Base-by-base conservation (phyloP, 805 yeast species). In the Gaillardinia entomophila region DNA sequence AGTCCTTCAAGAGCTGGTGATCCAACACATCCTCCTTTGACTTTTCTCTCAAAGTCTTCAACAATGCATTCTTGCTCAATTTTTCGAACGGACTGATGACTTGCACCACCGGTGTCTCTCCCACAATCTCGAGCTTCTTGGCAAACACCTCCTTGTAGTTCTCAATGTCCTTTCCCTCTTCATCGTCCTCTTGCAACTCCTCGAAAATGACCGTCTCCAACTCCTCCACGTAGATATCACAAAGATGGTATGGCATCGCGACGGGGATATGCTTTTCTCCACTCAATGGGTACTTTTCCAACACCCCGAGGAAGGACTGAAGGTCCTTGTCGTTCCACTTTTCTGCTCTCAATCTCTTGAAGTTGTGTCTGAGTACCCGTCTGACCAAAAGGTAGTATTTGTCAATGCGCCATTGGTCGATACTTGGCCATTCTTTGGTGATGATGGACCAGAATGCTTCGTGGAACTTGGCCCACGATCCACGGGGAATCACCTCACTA, bases 371-470 rank as follows among this genome's bases (percentile, higher is more conserved):
- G 16, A 86, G 57, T 6, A 79, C 82, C 49, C 88, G 71, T 68
- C 98, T 79, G 41, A 89, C 72, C 45, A 92, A 64, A 60, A 89
- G 60, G 46, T 84, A 76, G 58, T 72, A 92, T 61, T 92, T 92
- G 60, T 92, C 96, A 34, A 89, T 54, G 62, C 98, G 77, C 75
- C 80, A 75, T 42, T 82, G 81, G 59, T 90, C 97, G 34, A 92
- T 73, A 6, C 68, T 66, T 32, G 76, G 70, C 97, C 97, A 92
- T 57, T 92, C 95, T 36, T 77, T 68, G 38, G 73, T 64, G 47
- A 88, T 73, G 12, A 90, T 73, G 17, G 59, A 60, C 96, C 96
- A 92, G 53, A 87, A 92, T 1, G 95, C 82, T 31, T 73, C 66
- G 27, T 76, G 66, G 52, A 88, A 87, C 5, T 49, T 48, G 34